A percentile compares a stretch with the other conserved stretches of the same genome.
Conservation (phyloP, 208 protist genomes). For the Acanthamoeba lenticulata region DNA sequence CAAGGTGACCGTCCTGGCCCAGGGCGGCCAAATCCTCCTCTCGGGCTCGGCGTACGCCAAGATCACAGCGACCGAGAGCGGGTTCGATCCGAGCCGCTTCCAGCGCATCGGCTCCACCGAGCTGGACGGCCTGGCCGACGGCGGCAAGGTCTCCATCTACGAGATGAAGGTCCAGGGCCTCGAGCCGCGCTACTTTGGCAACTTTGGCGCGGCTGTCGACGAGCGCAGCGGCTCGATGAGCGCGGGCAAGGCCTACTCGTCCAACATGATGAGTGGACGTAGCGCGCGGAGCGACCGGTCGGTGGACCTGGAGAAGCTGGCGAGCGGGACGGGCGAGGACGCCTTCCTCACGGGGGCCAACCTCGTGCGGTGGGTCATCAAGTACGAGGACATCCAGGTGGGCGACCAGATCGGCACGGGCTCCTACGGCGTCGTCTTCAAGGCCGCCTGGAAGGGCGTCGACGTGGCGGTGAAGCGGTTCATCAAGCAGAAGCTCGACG, state of each 20-base stretch:
- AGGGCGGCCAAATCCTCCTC: slow-evolving; percentile 17
- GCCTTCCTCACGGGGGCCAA: not conserved
- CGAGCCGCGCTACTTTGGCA: not conserved
- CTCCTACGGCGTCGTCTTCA: slow-evolving; percentile 11
- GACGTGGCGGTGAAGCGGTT: slow-evolving; percentile 42
- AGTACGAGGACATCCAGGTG: not conserved
- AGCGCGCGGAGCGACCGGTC: too few species aligned
- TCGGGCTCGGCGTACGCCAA: not conserved
- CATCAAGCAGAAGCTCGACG: slow-evolving; percentile 45
- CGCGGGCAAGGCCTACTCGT: too few species aligned
- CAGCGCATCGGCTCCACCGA: not conserved
- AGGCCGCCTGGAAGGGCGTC: not conserved
- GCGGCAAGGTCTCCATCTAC: not conserved
- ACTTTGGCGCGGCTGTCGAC: not conserved
- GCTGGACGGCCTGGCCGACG: not conserved
- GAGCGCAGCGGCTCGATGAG: not conserved
- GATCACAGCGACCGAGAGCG: not conserved
- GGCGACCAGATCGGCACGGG: slow-evolving; percentile 25
- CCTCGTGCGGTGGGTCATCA: not conserved
- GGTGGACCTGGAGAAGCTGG: too few species aligned
- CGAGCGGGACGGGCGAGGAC: not conserved
- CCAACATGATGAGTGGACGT: too few species aligned
- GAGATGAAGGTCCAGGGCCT: not conserved
- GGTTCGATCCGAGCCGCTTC: not conserved
- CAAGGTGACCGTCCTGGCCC: not conserved